phyloP scores from a whole-genome alignment of 306 rosid genomes.

The Cucurbita moschata region DNA sequence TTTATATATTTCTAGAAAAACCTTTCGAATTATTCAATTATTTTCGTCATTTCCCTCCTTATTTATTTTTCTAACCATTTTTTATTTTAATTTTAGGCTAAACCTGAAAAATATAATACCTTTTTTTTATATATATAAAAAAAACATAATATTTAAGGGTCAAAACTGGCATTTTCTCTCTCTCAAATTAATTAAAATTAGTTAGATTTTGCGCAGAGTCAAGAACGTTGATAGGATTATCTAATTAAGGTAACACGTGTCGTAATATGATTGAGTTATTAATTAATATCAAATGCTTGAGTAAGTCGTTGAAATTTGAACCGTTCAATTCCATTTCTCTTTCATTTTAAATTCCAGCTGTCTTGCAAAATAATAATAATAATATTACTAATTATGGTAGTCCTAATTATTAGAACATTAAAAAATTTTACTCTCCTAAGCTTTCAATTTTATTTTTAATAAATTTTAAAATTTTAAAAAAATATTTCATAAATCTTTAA shows the following conservation, averaged over 20 bases:
- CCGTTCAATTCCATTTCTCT: background rate
- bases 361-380: background rate
- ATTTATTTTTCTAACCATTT: no score
- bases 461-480: no score
- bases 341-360: background rate
- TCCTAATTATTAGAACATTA: background rate
- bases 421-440: background rate
- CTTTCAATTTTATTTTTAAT: no score
- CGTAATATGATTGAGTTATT: background rate
- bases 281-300: background rate
- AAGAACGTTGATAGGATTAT: constrained; percentile 2
- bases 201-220: background rate
- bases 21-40: background rate
- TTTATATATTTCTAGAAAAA: background rate
- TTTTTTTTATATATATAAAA: no score
- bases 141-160: no score
- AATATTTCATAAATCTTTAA: no score
- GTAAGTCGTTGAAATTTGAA: background rate
- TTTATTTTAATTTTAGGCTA: no score
- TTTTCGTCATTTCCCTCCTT: no score
- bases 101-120: no score
- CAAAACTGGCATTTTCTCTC: background rate
- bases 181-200: background rate
- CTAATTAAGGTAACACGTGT: background rate
- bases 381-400: background rate